Evolutionary conservation across 208 protist genomes (phyloP).

Genomic region (Trypanosoma boissoni): DNA sequence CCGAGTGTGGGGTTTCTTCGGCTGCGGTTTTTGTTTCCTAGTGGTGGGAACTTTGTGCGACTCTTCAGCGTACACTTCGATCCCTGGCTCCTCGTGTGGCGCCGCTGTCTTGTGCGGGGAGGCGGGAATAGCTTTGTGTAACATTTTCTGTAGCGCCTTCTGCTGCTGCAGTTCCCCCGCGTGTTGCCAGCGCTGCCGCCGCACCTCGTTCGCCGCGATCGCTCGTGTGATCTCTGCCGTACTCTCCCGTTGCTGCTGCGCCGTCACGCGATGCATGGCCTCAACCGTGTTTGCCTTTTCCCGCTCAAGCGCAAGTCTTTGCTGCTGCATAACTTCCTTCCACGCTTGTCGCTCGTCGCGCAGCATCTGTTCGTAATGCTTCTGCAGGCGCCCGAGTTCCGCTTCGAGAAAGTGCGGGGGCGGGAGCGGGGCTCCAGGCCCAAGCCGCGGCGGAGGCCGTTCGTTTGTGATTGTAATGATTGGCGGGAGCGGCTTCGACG

Average conservation of each 20-base stretch:
- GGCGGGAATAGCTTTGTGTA: slow-evolving; percentile 3
- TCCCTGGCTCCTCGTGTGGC: too few species aligned
- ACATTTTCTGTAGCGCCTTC: slow-evolving; percentile 26
- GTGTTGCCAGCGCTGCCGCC: slow-evolving; percentile 39
- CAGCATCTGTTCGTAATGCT: slow-evolving; percentile 45
- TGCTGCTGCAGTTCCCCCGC: slow-evolving; percentile 48
- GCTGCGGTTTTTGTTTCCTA: too few species aligned
- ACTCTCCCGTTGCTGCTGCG: slow-evolving; percentile 6
- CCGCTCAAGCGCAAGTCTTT: slow-evolving; percentile 39
- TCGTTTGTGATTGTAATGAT: slow-evolving; percentile 41
- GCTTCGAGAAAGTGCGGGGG: slow-evolving; percentile 34
- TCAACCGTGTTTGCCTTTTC: slow-evolving; percentile 18
- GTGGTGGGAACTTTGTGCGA: not conserved
- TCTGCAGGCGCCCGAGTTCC: slow-evolving; percentile 50
- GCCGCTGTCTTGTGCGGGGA: not conserved
- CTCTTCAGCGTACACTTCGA: too few species aligned
- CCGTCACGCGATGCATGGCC: not conserved
- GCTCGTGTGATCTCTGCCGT: slow-evolving; percentile 23
- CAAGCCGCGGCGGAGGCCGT: slow-evolving; percentile 8
- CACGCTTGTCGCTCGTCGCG: slow-evolving; percentile 62
- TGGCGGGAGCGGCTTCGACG: slow-evolving; percentile 28
- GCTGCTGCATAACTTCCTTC: slow-evolving; percentile 48
- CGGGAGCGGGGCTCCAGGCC: not conserved
- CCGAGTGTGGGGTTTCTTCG: not conserved
- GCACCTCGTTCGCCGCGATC: slow-evolving; percentile 42